Evolutionary conservation across 352 stramenopile species (phyloP), one percentile per base, ranked within the genome.

Genomic region (Aphanomyces astaci): DNA sequence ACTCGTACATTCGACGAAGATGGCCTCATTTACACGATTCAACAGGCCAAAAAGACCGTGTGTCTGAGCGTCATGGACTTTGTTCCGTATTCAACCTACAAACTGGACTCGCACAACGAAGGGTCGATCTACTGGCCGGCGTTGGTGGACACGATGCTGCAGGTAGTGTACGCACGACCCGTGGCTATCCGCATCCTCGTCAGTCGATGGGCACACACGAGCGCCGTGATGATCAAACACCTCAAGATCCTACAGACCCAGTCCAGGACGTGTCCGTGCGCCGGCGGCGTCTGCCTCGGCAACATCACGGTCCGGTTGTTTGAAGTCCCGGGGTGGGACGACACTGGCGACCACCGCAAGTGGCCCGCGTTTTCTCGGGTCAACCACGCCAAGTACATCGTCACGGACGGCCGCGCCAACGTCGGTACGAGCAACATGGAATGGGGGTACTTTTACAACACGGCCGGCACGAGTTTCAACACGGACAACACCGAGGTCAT

Each of bases 381-480:
- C 28, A 91, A 91, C 60, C 86, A 94, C 71, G 86, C 81, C 51
- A 94, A 94, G 75, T 92, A 86, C 60, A 88, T 94, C 70, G 83
- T 94, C 59, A 91, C 78, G 0, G 86, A 94, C 70, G 39, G 66
- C 64, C 82, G 82, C n/a, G 82, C 79, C 31, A 94, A 94, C 68
- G 73, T 94, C n/a, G 84, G 86, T 25, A 92, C 84, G 33, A 92
- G 84, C 67, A 94, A 94, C 72, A 92, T 91, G 81, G 81, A 90
- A 73, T 91, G 86, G 86, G 80, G 82, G 10, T 94, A 94, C 70
- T 94, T 92, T 66, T 88, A 94, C 78, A 88, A 86, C 17, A 92
- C 84, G 11, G 82, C 86, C 24, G 86, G 84, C 19, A 79, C 78
- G 24, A 91, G 82, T 39, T 71, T 94, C 28, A 92, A 94, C 65